Conservation (phyloP, 768 basidiomycete genomes). For the Sporobolomyces phaffii region DNA sequence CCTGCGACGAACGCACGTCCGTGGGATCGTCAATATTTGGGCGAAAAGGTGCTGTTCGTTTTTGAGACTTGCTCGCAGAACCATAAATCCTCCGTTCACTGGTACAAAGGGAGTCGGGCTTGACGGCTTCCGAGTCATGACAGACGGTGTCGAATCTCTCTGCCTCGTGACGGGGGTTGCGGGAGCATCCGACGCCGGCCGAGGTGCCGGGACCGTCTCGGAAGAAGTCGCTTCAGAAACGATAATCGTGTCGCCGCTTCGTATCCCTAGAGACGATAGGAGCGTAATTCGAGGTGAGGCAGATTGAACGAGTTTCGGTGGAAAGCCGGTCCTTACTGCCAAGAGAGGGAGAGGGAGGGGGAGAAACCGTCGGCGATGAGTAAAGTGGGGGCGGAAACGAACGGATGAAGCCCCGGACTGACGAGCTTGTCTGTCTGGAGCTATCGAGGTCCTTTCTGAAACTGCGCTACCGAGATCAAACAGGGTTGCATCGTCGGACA, state of each 20-base stretch:
- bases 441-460: conserved; percentile 60
- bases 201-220: conserved; percentile 9
- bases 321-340: conserved; percentile 10
- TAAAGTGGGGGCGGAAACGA: too few species aligned
- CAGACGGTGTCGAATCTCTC: conserved; percentile 3
- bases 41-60: conserved; percentile 8
- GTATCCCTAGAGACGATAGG: conserved; percentile 67
- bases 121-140: neutral
- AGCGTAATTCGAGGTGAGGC: neutral
- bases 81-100: conserved; percentile 35
- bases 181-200: neutral
- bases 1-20: conserved; percentile 48
- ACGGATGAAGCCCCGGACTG: conserved; percentile 44
- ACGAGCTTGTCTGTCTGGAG: conserved; percentile 72
- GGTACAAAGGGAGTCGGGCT: conserved; percentile 39
- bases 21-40: conserved; percentile 21
- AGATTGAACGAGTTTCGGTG: conserved; percentile 3
- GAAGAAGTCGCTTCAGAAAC: conserved; percentile 51
- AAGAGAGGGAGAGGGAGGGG: neutral
- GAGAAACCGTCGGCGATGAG: neutral
- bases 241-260: conserved; percentile 77
- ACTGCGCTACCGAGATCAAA: conserved; percentile 71
- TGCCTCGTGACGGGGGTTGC: too few species aligned
- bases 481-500: conserved; percentile 59
- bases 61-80: conserved; percentile 6